Base-by-base conservation (phyloP, 2,329 filamentous ascomycete species). In the Coniochaeta prunicola region DNA sequence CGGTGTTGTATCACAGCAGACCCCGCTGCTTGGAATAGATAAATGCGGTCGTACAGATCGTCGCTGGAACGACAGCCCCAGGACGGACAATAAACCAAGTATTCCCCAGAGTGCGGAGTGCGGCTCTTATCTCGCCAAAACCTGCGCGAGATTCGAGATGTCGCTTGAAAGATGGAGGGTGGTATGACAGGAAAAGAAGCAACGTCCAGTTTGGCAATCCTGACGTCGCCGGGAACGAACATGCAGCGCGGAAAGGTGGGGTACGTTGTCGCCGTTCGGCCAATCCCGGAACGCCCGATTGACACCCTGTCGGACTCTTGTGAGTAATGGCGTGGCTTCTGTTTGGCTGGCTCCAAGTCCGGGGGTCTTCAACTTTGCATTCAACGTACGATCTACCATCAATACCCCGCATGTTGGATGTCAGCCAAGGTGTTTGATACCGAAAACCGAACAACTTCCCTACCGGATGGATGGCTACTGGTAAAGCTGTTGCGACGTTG, bases 51-150 rank as follows among this genome's bases (percentile, higher is more conserved):
- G 53, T 55, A n/a, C 53, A 55, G 30, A 33, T 34, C n/a, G 30
- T 28, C 15, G 30, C 34, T 55, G 53, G 33, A 55, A 36, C 30
- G 30, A 34, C 30, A 6, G 45, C 19, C 21, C 28, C 4, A 19
- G 50, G 53, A 13, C 7, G 30, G 21, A 55, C 21, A 55, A 21
- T 45, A 24, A 45, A 33, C 28, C 50, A 17, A 54, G 5, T 5
- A 26, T 9, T 31, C 10, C 15, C 17, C 15, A 36, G 30, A 33
- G 12, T 55, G 53, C 53, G 53, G 53, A 24, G 19, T 33, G 33
- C 53, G 31, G 53, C 53, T 50, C 45, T 50, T 50, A 50, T 50
- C 45, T 50, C 45, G 40, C 45, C 21, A 10, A 50, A 50, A 50
- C 45, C 4, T 50, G 45, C 45, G 45, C 19, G 40, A 26, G 24